Conservation (phyloP, 2,329 filamentous ascomycete species). For the Xylariales sp. region DNA sequence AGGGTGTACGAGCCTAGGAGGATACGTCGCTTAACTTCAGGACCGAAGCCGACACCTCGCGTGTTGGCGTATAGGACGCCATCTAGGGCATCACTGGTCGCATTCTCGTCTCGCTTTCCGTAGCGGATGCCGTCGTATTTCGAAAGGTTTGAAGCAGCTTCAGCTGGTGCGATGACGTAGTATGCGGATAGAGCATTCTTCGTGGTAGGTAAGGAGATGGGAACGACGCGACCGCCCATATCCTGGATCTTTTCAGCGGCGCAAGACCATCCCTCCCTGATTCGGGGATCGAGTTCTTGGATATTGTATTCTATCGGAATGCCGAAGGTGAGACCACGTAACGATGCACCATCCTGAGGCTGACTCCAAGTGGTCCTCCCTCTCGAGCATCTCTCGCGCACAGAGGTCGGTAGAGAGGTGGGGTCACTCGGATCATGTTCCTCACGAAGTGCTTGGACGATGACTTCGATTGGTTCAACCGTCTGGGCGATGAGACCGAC, state of each 20-base stretch:
- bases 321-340: constrained; percentile 42
- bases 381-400: constrained; percentile 44
- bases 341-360: neutral
- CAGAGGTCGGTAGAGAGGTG: constrained; percentile 58
- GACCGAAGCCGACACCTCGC: constrained; percentile 70
- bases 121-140: constrained; percentile 98
- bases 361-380: constrained; percentile 22
- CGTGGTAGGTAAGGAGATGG: constrained; percentile 78
- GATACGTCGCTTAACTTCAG: constrained; percentile 82
- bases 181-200: constrained; percentile 85
- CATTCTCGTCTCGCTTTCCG: constrained; percentile 53
- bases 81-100: constrained; percentile 45
- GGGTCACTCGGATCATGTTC: constrained; percentile 68
- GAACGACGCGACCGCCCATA: constrained; percentile 66
- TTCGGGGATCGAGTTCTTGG: constrained; percentile 64
- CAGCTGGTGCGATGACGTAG: constrained; percentile 90
- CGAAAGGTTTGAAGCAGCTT: constrained; percentile 91
- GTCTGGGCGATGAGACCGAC: constrained; percentile 68
- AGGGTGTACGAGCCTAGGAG: constrained; percentile 86
- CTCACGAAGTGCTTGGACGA: constrained; percentile 40
- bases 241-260: constrained; percentile 56
- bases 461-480: constrained; percentile 47
- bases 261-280: constrained; percentile 65
- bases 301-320: constrained; percentile 82
- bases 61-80: constrained; percentile 72